Conservation (phyloP, 371 early-diverging fungal species). For the Capniomyces stellatus region DNA sequence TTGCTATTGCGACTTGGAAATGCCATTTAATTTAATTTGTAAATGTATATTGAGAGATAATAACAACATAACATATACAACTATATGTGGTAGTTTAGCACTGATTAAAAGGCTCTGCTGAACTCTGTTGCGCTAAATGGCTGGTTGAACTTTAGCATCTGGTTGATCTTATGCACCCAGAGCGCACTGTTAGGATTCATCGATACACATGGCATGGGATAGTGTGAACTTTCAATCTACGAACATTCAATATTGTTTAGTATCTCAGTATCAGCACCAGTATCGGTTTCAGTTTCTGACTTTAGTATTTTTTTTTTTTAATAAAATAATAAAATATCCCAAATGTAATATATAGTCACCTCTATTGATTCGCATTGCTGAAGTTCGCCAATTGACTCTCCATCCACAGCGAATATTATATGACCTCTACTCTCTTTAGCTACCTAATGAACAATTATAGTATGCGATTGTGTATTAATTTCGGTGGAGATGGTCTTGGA, state of each 20-base stretch:
- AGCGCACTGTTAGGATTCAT: constrained; percentile 39
- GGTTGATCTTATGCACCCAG: constrained; percentile 64
- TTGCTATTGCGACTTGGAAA: too few species aligned
- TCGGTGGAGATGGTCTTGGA: too few species aligned
- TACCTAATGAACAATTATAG: not conserved
- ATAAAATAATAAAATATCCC: not conserved
- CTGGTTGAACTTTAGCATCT: constrained; percentile 65
- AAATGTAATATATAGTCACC: not conserved
- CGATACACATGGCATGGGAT: constrained; percentile 60
- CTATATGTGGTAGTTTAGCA: too few species aligned
- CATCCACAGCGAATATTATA: not conserved
- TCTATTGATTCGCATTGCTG: not conserved
- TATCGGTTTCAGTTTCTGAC: not conserved
- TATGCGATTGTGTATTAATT: not conserved
- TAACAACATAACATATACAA: too few species aligned
- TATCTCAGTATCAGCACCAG: not conserved
- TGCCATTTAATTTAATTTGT: too few species aligned
- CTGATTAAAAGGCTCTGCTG: not conserved
- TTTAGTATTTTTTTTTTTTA: not conserved
- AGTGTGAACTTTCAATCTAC: constrained; percentile 36
- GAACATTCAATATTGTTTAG: not conserved
- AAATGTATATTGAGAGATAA: too few species aligned
- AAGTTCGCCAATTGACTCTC: not conserved
- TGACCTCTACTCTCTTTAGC: not conserved
- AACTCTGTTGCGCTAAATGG: constrained; percentile 26